Conservation (phyloP, 75 land plant genomes). For the Pseudotsuga menziesii region DNA sequence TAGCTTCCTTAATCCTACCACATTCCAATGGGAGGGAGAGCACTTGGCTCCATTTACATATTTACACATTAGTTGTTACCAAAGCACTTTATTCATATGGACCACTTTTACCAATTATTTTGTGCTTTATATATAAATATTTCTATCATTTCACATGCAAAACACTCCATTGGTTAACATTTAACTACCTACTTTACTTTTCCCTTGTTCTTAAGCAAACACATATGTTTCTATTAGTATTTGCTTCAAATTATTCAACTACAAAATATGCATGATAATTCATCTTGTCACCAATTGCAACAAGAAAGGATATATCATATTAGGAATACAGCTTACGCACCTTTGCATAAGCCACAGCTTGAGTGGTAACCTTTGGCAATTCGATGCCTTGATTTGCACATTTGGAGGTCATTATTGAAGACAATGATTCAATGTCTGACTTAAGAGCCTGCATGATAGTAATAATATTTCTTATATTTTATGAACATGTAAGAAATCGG, state of each 20-base stretch:
- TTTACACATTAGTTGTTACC: not conserved
- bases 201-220: not conserved
- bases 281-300: not conserved
- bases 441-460: slow-evolving; percentile 23
- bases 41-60: not conserved
- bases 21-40: not conserved
- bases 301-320: not conserved
- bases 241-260: not conserved
- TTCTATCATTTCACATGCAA: not conserved
- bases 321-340: slow-evolving; percentile 1
- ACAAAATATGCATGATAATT: not conserved
- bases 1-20: not conserved
- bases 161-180: not conserved
- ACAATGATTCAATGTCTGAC: slow-evolving; percentile 27
- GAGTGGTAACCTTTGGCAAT: slow-evolving; percentile 25
- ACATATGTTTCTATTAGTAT: not conserved
- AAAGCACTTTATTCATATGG: not conserved
- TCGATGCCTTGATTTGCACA: not conserved
- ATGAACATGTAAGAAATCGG: not conserved
- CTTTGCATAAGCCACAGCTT: slow-evolving; percentile 38
- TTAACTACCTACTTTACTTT: not conserved
- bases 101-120: not conserved
- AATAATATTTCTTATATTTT: not conserved
- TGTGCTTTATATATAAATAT: not conserved
- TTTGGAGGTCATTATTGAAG: slow-evolving; percentile 12